Evolutionary conservation across 352 stramenopile species (phyloP), one percentile per base, ranked within the genome.

Genomic region (Pseudoperonospora humuli): DNA sequence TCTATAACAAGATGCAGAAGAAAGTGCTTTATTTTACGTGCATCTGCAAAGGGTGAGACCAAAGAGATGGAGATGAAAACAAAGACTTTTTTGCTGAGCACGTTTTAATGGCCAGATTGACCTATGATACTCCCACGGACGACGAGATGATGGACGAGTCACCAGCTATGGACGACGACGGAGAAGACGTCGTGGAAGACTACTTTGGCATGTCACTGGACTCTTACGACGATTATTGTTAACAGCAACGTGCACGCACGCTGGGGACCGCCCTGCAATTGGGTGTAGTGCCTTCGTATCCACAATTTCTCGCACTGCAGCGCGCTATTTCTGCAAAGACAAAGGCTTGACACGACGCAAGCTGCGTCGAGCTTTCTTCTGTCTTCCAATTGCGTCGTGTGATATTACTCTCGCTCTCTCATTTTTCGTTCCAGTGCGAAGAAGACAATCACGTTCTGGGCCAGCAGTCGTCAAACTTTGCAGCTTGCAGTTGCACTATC

Each of bases 21-120:
- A 94, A 95, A 50, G 90, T 97, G 43, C 47, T 96, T 28, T 97
- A 95, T 67, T 94, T 97, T 29, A 95, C 85, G 34, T 97, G 88
- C 67, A 91, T 95, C 58, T 86, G 80, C 62, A 93, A 86, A 47
- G 82, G 77, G 79, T 90, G 61, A 58, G 69, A 54, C 3, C 4
- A 1, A 17, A 1, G 2, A 24, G 4, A 35, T 13, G 9, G 7
- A n/a, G 20, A 2, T 21, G 6, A 23, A 23, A 7, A 15, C n/a
- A n/a, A 31, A 19, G 32, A n/a, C 6, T 4, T 20, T 17, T 14
- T 39, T 26, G n/a, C 17, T 27, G 29, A 50, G 28, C 8, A 31
- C 10, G 10, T 13, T 3, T 26, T 41, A 11, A 8, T 4, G 23
- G 19, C 3, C 18, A 88, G 73, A 19, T 50, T 77, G 14, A 55